phyloP scores from a whole-genome alignment of 2,329 filamentous ascomycete species.

The Penicillium janthinellum region DNA sequence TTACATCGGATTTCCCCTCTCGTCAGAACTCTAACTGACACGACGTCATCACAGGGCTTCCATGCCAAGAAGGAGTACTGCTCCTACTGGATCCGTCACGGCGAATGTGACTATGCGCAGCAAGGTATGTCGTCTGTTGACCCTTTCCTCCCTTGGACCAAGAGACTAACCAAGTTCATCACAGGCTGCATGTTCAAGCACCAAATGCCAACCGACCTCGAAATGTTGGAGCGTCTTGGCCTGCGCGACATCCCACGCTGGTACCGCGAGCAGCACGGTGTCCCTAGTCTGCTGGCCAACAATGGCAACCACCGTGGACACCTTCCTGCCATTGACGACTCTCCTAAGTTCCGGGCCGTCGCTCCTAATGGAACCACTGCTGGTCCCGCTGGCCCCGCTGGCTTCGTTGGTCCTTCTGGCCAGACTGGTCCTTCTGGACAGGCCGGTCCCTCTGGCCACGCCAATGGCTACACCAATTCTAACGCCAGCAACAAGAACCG shows the following conservation, averaged over 20 bases:
- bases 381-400: not conserved
- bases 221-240: constrained; percentile 69
- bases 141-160: not conserved
- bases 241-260: constrained; percentile 60
- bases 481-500: not conserved
- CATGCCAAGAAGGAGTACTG: constrained; percentile 71
- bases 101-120: constrained; percentile 80
- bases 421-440: not conserved
- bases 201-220: constrained; percentile 75
- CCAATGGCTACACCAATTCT: not conserved
- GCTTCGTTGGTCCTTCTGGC: not conserved
- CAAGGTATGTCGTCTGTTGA: constrained; percentile 52
- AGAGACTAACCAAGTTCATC: not conserved
- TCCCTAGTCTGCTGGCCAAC: constrained; percentile 32
- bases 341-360: constrained; percentile 21
- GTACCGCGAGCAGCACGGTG: constrained; percentile 54
- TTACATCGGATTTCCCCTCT: not conserved
- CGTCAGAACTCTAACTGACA: not conserved
- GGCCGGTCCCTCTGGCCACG: not conserved
- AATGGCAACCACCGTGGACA: constrained; percentile 20
- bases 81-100: constrained; percentile 86
- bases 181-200: constrained; percentile 83
- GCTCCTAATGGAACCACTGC: not conserved
- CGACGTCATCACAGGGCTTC: not conserved
- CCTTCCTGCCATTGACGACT: constrained; percentile 17